Conservation (phyloP, 2,329 filamentous ascomycete genomes). For the Domatiomyces globalis region DNA sequence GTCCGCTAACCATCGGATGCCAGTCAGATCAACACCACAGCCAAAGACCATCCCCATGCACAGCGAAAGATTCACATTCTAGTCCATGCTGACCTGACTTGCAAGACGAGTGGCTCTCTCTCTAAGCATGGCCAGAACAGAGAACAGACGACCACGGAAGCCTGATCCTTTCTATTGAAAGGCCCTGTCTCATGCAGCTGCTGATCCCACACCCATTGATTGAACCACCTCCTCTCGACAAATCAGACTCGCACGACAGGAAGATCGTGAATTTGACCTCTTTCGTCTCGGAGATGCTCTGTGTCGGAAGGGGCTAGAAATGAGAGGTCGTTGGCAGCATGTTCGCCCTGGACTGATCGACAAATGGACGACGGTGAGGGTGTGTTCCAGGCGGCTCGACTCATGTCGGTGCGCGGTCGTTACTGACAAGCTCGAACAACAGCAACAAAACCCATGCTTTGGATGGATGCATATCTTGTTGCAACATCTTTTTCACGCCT, state of each 20-base stretch:
- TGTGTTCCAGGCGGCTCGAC: neutral
- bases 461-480: conserved; percentile 1
- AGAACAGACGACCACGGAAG: conserved; percentile 70
- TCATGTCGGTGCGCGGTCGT: neutral
- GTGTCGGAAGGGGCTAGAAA: conserved; percentile 3
- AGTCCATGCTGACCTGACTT: conserved; percentile 5
- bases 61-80: conserved; percentile 4
- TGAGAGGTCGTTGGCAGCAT: conserved; percentile 10
- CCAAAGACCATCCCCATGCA: conserved; percentile 11
- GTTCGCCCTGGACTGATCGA: conserved; percentile 10
- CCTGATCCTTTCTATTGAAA: conserved; percentile 91
- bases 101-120: conserved; percentile 7
- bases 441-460: neutral
- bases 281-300: conserved; percentile 4
- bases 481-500: neutral
- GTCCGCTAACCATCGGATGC: conserved; percentile 3
- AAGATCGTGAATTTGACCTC: conserved; percentile 4
- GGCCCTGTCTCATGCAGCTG: conserved; percentile 47
- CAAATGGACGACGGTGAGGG: conserved; percentile 3
- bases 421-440: neutral
- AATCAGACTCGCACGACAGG: neutral
- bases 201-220: conserved; percentile 9
- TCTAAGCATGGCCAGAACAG: conserved; percentile 20
- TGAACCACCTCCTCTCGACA: conserved; percentile 1
- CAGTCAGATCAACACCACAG: conserved; percentile 13